phyloP scores from a whole-genome alignment of 2,329 filamentous ascomycete species.

The Pseudogymnoascus sp. region DNA sequence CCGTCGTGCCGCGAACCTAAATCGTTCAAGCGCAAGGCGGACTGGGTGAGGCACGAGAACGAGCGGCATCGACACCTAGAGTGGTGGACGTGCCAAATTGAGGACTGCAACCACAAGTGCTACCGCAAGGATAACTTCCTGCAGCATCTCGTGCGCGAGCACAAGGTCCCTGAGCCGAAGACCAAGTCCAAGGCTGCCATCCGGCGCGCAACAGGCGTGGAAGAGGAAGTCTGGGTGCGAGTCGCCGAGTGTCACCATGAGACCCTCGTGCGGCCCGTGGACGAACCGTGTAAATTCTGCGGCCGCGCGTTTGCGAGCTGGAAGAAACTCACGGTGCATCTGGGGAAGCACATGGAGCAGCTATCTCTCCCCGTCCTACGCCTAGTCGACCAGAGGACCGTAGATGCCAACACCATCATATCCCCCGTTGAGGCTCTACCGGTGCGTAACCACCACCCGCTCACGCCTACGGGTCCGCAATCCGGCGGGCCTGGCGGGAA shows the following conservation, averaged over 20 bases:
- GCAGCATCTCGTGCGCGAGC: slow-evolving; percentile 83
- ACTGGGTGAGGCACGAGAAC: slow-evolving; percentile 92
- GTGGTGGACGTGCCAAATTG: slow-evolving; percentile 79
- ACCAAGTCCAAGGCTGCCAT: slow-evolving; percentile 63
- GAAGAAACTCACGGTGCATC: slow-evolving; percentile 90
- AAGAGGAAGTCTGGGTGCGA: slow-evolving; percentile 64
- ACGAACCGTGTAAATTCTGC: slow-evolving; percentile 83
- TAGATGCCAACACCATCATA: slow-evolving; percentile 55
- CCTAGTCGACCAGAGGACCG: slow-evolving; percentile 43
- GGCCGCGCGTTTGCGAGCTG: slow-evolving; percentile 70
- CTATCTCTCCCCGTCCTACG: slow-evolving; percentile 73
- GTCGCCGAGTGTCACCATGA: slow-evolving; percentile 70
- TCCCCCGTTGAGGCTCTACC: slow-evolving; percentile 51
- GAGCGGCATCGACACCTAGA: slow-evolving; percentile 84
- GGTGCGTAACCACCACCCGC: slow-evolving; percentile 32
- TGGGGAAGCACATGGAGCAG: slow-evolving; percentile 91
- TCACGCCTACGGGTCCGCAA: background rate
- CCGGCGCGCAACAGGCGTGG: slow-evolving; percentile 44
- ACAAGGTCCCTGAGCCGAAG: slow-evolving; percentile 77
- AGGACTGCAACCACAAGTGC: slow-evolving; percentile 73
- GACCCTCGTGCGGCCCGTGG: slow-evolving; percentile 53
- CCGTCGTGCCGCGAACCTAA: slow-evolving; percentile 74
- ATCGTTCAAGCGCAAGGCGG: slow-evolving; percentile 89
- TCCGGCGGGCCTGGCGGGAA: background rate
- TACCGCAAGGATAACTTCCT: slow-evolving; percentile 88